phyloP scores from a whole-genome alignment of 306 rosid species.

The Albizia julibrissin region DNA sequence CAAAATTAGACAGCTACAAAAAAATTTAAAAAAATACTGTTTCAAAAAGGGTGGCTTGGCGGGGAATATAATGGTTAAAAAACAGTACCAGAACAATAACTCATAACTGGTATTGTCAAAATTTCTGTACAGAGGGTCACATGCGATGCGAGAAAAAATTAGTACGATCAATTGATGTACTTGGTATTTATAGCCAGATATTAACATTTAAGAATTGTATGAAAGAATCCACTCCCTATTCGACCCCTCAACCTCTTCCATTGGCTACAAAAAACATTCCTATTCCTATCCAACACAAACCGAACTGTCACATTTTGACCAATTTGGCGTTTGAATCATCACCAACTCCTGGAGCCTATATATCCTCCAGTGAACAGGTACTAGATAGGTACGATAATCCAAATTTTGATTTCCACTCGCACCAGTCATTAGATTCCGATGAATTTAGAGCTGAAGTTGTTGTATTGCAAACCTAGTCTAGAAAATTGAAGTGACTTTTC shows the following conservation, averaged over 20 bases:
- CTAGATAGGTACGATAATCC: constrained; percentile 11
- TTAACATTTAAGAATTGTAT: background rate
- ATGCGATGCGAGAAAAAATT: background rate
- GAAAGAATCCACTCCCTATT: background rate
- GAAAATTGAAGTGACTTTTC: constrained; percentile 62
- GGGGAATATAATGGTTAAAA: too few relatives aligned
- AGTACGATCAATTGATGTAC: background rate
- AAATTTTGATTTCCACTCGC: background rate
- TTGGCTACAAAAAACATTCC: background rate
- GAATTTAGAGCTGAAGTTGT: constrained; percentile 11
- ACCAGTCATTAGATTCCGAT: background rate
- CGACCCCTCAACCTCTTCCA: background rate
- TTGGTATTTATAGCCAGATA: constrained; percentile 14
- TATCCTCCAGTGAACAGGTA: constrained; percentile 27
- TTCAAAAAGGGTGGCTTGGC: too few relatives aligned
- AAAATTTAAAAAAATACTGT: too few relatives aligned
- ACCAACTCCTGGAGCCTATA: constrained; percentile 46
- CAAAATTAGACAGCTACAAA: too few relatives aligned
- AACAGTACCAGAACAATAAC: too few relatives aligned
- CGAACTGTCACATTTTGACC: constrained; percentile 62
- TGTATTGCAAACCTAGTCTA: constrained; percentile 50
- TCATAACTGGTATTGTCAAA: too few relatives aligned
- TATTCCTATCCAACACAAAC: constrained; percentile 45
- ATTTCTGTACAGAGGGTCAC: background rate
- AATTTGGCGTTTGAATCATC: constrained; percentile 32